These are phyloP conservation scores for Coemansia sp. DNA, from an alignment of 192 early-diverging fungal species.

Conservation along the genomic window DNA sequence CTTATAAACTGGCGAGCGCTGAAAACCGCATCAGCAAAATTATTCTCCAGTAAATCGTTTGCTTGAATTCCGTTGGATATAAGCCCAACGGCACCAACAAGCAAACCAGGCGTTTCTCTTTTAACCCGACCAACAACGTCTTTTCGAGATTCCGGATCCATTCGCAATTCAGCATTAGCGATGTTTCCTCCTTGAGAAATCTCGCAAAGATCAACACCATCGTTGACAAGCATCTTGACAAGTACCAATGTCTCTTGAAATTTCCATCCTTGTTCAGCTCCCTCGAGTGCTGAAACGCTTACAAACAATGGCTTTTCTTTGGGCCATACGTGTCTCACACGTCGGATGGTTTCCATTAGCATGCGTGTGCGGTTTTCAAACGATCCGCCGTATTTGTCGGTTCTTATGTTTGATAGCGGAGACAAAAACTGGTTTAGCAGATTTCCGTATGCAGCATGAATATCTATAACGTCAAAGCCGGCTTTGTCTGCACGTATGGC, in stretches of 20 bases:
- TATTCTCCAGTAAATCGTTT: constrained; percentile 64
- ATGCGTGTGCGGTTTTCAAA: constrained; percentile 86
- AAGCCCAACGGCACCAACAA: constrained; percentile 62
- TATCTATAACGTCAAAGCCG: constrained; percentile 85
- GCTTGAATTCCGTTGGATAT: constrained; percentile 65
- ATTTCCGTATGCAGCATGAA: constrained; percentile 92
- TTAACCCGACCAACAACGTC: constrained; percentile 62
- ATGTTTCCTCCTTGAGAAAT: constrained; percentile 70
- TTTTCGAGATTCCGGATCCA: constrained; percentile 57
- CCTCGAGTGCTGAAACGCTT: constrained; percentile 61
- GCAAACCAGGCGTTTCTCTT: constrained; percentile 53
- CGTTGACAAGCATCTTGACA: constrained; percentile 51
- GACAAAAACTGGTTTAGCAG: constrained; percentile 79
- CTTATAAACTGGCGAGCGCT: constrained; percentile 67
- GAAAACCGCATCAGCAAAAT: constrained; percentile 69
- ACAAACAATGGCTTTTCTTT: constrained; percentile 81
- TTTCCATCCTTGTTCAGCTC: constrained; percentile 56
- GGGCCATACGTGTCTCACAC: constrained; percentile 73
- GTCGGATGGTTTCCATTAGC: constrained; percentile 65
- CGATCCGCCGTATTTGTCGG: constrained; percentile 89
- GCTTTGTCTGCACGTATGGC: constrained; percentile 74
- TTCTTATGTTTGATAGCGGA: constrained; percentile 79
- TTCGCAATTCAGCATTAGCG: constrained; percentile 41
- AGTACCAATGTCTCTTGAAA: constrained; percentile 66
- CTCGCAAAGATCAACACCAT: constrained; percentile 78